Conservation (phyloP, 2,329 filamentous ascomycete species). For the Tetracladium maxilliforme region DNA sequence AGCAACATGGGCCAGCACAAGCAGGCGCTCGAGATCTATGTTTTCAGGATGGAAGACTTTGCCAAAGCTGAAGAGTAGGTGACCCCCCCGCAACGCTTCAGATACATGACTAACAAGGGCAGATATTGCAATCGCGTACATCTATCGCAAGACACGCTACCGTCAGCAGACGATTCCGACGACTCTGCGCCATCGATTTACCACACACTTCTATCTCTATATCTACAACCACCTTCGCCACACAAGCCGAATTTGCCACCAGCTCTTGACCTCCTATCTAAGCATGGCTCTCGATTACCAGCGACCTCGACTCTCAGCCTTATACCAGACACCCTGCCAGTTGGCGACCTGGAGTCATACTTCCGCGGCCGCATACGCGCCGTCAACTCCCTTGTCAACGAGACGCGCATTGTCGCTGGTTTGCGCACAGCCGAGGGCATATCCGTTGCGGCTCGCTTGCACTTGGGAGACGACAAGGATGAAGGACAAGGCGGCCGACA, state of each 20-base stretch:
- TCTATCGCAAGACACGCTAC: slow-evolving; percentile 34
- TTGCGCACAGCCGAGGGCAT: slow-evolving; percentile 68
- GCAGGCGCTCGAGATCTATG: slow-evolving; percentile 92
- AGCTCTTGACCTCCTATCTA: slow-evolving; percentile 75
- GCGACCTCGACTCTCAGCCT: slow-evolving; percentile 74
- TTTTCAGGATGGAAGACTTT: slow-evolving; percentile 83
- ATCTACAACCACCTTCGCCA: slow-evolving; percentile 65
- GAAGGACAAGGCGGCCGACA: slow-evolving; percentile 37
- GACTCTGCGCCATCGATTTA: slow-evolving; percentile 66
- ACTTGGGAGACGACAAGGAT: slow-evolving; percentile 53
- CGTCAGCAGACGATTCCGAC: slow-evolving; percentile 26
- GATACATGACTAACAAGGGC: not conserved
- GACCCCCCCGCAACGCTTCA: not conserved
- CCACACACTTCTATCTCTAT: slow-evolving; percentile 77
- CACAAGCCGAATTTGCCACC: slow-evolving; percentile 61
- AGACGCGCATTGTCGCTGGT: slow-evolving; percentile 62
- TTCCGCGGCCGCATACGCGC: slow-evolving; percentile 82
- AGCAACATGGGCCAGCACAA: slow-evolving; percentile 93
- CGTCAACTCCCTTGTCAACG: slow-evolving; percentile 69
- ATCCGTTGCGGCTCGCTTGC: slow-evolving; percentile 56
- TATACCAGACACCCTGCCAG: slow-evolving; percentile 67
- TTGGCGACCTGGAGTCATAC: slow-evolving; percentile 73
- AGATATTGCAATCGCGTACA: slow-evolving; percentile 86
- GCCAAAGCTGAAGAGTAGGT: slow-evolving; percentile 82
- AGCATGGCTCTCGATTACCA: slow-evolving; percentile 82